Conservation (phyloP, 345 rosid species). For the Moricandia moricandioides region DNA sequence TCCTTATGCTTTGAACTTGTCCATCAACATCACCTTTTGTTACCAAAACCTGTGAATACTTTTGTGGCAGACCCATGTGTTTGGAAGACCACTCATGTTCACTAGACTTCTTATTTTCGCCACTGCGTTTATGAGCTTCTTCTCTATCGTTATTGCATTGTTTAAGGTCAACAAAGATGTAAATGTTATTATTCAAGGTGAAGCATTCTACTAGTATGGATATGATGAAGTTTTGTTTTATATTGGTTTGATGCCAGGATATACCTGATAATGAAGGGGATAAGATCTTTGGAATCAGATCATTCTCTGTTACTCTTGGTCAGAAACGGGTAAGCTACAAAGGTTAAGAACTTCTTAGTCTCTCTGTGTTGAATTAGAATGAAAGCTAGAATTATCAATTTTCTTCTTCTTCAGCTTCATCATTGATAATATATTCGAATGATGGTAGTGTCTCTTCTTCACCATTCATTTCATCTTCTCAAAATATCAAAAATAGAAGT, state of each 20-base stretch:
- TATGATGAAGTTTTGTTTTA: background rate
- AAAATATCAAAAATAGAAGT: too few relatives aligned
- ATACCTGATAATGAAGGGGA: slow-evolving; percentile 97
- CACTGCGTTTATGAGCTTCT: slow-evolving; percentile 95
- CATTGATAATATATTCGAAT: too few relatives aligned
- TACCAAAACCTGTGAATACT: background rate
- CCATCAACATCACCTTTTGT: too few relatives aligned
- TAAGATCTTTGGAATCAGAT: slow-evolving; percentile 71
- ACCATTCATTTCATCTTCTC: too few relatives aligned
- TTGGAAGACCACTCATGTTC: slow-evolving; percentile 55
- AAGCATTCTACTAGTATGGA: background rate
- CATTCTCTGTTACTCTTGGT: slow-evolving; percentile 83
- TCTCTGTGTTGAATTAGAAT: background rate
- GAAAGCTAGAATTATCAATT: too few relatives aligned
- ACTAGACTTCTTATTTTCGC: slow-evolving; percentile 83
- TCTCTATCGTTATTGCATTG: slow-evolving; percentile 89
- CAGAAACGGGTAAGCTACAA: slow-evolving; percentile 57
- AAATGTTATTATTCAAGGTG: background rate
- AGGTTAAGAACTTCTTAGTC: background rate
- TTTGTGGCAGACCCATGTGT: slow-evolving; percentile 67
- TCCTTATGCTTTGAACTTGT: background rate
- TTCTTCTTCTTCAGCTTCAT: too few relatives aligned
- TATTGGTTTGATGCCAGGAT: slow-evolving; percentile 49
- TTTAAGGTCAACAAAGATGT: slow-evolving; percentile 62
- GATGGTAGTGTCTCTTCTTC: too few relatives aligned